These are phyloP conservation scores for Rhodotorula babjevae DNA, from an alignment of 768 basidiomycete species.

Conservation along the genomic window DNA sequence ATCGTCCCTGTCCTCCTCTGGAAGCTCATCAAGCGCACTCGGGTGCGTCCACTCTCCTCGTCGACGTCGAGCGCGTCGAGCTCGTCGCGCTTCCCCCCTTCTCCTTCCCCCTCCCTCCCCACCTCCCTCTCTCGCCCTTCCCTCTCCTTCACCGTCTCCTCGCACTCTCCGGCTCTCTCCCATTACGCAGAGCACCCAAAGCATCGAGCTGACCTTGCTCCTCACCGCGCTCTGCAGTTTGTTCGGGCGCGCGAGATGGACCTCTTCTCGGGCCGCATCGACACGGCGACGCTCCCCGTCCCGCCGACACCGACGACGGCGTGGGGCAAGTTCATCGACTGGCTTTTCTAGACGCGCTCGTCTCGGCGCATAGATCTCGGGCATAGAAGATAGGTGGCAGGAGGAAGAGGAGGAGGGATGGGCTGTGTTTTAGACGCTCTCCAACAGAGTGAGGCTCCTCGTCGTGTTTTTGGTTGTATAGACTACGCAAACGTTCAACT, in stretches of 20 bases:
- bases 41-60: background rate
- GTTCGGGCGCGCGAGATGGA: slow-evolving; percentile 28
- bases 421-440: background rate
- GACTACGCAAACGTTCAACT: slow-evolving; percentile 1
- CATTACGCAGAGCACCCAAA: no score
- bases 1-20: slow-evolving; percentile 45
- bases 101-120: no score
- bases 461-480: background rate
- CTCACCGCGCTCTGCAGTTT: background rate
- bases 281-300: slow-evolving; percentile 14
- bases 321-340: slow-evolving; percentile 30
- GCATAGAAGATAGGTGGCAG: background rate
- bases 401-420: no score
- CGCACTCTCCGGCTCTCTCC: no score
- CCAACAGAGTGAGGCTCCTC: background rate
- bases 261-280: slow-evolving; percentile 25
- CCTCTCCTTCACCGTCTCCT: no score
- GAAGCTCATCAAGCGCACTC: slow-evolving; percentile 47
- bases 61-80: background rate
- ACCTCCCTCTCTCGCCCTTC: no score
- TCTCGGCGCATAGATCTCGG: background rate
- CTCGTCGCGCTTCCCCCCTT: no score
- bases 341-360: slow-evolving; percentile 10
- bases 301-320: slow-evolving; percentile 1
- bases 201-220: background rate